Percentiles rank a stretch among this genome's conserved stretches.
Evolutionary conservation across 768 basidiomycete genomes (phyloP).

Genomic region (Pisolithus tinctorius): DNA sequence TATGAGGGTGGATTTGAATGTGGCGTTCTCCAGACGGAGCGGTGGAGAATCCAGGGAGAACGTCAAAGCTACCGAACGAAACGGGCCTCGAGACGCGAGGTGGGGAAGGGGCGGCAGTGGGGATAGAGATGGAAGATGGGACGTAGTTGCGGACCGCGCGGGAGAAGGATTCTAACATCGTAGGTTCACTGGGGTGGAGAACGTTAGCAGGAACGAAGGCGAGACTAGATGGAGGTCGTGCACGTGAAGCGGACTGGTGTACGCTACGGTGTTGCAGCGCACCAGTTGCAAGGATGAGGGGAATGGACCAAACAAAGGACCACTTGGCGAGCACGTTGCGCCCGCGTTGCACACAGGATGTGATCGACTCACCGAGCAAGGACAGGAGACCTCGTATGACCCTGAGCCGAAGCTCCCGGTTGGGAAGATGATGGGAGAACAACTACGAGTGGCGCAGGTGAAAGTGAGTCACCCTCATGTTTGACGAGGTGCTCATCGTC

Average conservation of each 20-base stretch:
- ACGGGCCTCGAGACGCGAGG: conserved; percentile 44
- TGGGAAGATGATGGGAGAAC: not conserved
- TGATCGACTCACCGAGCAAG: conserved; percentile 21
- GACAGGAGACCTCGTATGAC: conserved; percentile 27
- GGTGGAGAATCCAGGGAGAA: conserved; percentile 16
- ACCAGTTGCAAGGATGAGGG: too few relatives aligned
- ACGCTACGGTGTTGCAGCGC: conserved; percentile 12
- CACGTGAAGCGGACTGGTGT: not conserved
- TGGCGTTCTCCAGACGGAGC: conserved; percentile 4
- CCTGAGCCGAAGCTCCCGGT: conserved; percentile 2
- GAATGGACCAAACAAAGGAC: conserved; percentile 5
- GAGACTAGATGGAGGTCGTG: not conserved
- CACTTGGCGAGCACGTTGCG: not conserved
- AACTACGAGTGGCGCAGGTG: conserved; percentile 7
- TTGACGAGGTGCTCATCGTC: conserved; percentile 20
- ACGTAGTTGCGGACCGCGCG: conserved; percentile 49
- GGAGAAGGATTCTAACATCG: conserved; percentile 46
- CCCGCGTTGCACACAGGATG: not conserved
- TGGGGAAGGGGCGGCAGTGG: conserved; percentile 40
- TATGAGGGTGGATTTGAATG: conserved; percentile 7
- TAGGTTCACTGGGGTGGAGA: conserved; percentile 34
- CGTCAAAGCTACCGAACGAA: conserved; percentile 37
- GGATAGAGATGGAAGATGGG: conserved; percentile 45
- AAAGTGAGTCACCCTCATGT: conserved; percentile 19
- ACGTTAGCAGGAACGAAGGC: conserved; percentile 11